Percentiles rank a stretch among this genome's conserved stretches.
Evolutionary conservation across 306 rosid genomes (phyloP).

Genomic region (Citrullus amarus): DNA sequence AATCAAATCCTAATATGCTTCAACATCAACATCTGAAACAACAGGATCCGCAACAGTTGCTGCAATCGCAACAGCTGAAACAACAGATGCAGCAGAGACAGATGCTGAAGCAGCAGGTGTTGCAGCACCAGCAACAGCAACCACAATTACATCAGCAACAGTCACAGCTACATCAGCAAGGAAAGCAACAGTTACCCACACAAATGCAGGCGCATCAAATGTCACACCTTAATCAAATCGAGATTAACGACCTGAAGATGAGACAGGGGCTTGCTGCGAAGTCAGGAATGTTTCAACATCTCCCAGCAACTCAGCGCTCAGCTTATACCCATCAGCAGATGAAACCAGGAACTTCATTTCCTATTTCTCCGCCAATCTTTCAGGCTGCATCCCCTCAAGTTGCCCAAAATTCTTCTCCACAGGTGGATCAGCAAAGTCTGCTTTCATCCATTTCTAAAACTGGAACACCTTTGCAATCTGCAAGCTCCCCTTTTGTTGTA

Average conservation of each 20-base stretch:
- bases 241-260: slow-evolving; percentile 53
- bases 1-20: slow-evolving; percentile 45
- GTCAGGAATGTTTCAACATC: slow-evolving; percentile 63
- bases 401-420: slow-evolving; percentile 81
- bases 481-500: slow-evolving; percentile 66
- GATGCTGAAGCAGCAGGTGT: slow-evolving; percentile 38
- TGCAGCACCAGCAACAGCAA: slow-evolving; percentile 21
- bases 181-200: slow-evolving; percentile 52
- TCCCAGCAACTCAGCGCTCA: slow-evolving; percentile 52
- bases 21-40: slow-evolving; percentile 61
- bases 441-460: slow-evolving; percentile 40
- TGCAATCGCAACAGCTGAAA: slow-evolving; percentile 41
- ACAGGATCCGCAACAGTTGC: slow-evolving; percentile 53
- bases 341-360: slow-evolving; percentile 53
- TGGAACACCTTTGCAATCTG: slow-evolving; percentile 75
- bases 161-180: slow-evolving; percentile 41
- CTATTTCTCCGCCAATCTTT: slow-evolving; percentile 62
- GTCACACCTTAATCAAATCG: slow-evolving; percentile 61
- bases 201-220: slow-evolving; percentile 60
- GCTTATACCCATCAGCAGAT: slow-evolving; percentile 58
- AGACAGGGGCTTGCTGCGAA: slow-evolving; percentile 52
- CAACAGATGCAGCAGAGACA: slow-evolving; percentile 40
- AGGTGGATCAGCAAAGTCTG: slow-evolving; percentile 69
- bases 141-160: slow-evolving; percentile 40
- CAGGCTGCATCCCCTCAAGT: slow-evolving; percentile 86